Base-by-base conservation (phyloP, 768 basidiomycete species). In the Rhodotorula kratochvilovae region DNA sequence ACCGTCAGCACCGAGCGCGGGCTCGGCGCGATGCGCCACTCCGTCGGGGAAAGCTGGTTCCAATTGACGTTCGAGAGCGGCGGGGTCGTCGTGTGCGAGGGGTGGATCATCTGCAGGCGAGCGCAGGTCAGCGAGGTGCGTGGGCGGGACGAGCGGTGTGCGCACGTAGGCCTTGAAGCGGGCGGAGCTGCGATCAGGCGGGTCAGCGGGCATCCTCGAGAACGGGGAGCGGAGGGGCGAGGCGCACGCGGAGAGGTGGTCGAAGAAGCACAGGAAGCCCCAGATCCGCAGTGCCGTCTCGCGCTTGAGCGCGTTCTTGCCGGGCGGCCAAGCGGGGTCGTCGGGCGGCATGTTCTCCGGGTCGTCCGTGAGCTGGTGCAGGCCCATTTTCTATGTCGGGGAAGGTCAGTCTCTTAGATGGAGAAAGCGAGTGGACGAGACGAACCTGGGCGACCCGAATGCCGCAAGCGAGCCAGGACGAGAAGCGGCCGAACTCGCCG, bases 231-330 rank as follows among this genome's bases (percentile, higher is more conserved):
- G n/a, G n/a, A 11, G 15, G 1, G 2, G 21, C 16, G 27, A 29
- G 55, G 46, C 63, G 59, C 42, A 63, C 46, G 71, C 71, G 16
- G 66, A 63, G 31, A 73, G 57, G 29, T 63, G 62, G 53, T 71
- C 70, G 51, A 67, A 71, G 56, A 68, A 68, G 7, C 42, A 29
- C 2, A 74, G 35, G n/a, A 57, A 45, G 5, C 45, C 46, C 67
- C 67, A 72, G 10, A 74, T 35, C 0, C 69, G 58, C 8, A 74
- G 45, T 0, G 69, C 73, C 10, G 50, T 56, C 31, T 74, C 66
- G 8, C 73, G 58, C 51, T 74, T 74, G 42, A 74, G 50, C 2
- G 68, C 56, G 63, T 74, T 74, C 63, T 74, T 74, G 15, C 73
- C 73, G 3, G 69, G 63, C n/a, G 73, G 73, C 63, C 66, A 60